phyloP scores from a whole-genome alignment of 1,284 basidiomycete species.

The Rhodotorula sp. region DNA sequence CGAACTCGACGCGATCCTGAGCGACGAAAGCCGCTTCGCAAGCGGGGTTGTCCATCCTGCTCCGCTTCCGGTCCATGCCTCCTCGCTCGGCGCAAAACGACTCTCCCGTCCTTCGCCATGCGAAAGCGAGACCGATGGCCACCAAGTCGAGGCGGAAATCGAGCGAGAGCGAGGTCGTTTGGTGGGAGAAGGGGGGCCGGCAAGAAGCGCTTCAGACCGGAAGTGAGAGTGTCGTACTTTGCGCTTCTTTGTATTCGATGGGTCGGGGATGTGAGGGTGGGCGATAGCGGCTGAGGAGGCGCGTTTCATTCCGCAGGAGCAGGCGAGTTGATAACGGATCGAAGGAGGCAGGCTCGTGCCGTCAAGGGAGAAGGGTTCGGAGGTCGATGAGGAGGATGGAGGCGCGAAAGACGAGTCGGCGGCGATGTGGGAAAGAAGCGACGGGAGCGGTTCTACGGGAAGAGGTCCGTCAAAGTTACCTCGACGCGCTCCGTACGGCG shows the following conservation, averaged over 20 bases:
- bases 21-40: not conserved
- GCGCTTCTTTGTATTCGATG: slow-evolving; percentile 20
- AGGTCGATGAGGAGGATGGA: not conserved
- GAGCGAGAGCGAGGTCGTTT: not conserved
- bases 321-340: not conserved
- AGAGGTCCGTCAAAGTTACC: not conserved
- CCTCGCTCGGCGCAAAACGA: slow-evolving; percentile 7
- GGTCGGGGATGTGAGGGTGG: not conserved
- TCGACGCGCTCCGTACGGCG: not conserved
- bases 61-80: slow-evolving; percentile 4
- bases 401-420: not conserved
- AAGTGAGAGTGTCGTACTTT: slow-evolving; percentile 23
- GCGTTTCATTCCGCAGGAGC: not conserved
- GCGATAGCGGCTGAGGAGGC: not conserved
- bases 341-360: not conserved
- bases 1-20: not conserved
- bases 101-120: slow-evolving; percentile 8
- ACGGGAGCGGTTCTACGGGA: not conserved
- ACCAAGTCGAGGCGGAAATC: slow-evolving; percentile 8
- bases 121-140: slow-evolving; percentile 10
- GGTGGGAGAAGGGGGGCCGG: not conserved
- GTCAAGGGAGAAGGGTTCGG: not conserved
- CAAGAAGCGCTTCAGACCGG: slow-evolving; percentile 20
- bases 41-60: slow-evolving; percentile 7
- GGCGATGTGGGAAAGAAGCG: slow-evolving; percentile 4